Conservation (phyloP, 768 basidiomycete genomes). For the Harrya chromipes region DNA sequence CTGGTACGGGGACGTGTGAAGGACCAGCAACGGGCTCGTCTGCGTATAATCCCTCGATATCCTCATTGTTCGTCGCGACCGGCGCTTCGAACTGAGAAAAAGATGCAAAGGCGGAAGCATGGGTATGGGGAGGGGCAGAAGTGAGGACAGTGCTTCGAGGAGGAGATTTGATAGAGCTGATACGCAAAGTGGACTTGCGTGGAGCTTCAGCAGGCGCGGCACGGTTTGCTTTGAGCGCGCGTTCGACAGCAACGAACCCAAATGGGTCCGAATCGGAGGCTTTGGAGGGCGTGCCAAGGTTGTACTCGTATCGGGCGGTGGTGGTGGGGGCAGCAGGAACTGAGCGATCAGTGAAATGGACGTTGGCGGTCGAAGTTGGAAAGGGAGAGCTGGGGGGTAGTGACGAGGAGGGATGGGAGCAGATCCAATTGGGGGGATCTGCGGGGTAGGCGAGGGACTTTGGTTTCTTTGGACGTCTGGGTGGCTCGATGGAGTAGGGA, state of each 20-base stretch:
- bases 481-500: conserved; percentile 22
- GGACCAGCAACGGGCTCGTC: conserved; percentile 31
- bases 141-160: conserved; percentile 18
- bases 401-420: conserved; percentile 25
- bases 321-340: conserved; percentile 1
- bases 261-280: conserved; percentile 49
- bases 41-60: conserved; percentile 35
- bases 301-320: conserved; percentile 18
- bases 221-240: conserved; percentile 45
- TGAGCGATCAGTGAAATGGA: not conserved
- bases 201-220: conserved; percentile 7
- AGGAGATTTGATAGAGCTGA: conserved; percentile 16
- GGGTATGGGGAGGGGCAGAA: conserved; percentile 14
- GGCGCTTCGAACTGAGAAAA: conserved; percentile 36
- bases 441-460: conserved; percentile 30
- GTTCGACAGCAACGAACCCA: conserved; percentile 55
- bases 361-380: conserved; percentile 22
- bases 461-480: conserved; percentile 32
- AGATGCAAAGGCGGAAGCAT: conserved; percentile 21
- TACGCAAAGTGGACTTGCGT: conserved; percentile 6
- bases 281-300: conserved; percentile 20
- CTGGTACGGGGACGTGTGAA: conserved; percentile 15
- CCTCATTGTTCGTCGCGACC: conserved; percentile 30
- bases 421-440: conserved; percentile 31
- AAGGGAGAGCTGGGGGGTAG: conserved; percentile 35